Base-by-base conservation (phyloP, 1,139 yeast species). In the Trichomonascaceae sp. region DNA sequence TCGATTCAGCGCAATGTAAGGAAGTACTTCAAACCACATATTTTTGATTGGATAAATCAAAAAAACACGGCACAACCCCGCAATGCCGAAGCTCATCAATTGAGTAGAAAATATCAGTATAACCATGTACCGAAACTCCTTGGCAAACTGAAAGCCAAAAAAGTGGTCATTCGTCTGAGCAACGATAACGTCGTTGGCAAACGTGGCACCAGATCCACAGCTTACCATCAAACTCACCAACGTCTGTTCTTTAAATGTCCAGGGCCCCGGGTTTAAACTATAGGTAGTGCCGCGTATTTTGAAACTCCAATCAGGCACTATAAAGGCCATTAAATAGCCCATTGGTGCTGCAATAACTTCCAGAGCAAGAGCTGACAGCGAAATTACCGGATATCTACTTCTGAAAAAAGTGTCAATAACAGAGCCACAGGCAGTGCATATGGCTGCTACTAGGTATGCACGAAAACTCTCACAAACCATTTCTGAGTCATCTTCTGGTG, bases 171-270 rank as follows among this genome's bases (percentile, higher is more conserved):
- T 57, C 53, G 61, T 59, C 67, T 60, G 71, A 49, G 63, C 60
- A 19, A 62, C 51, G 50, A 70, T 60, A 24, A 68, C 54, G 54
- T 67, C 63, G 49, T 63, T 58, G 43, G 65, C 78, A 56, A 78
- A 78, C 30, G 79, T 72, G 45, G 73, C 66, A 22, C 74, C 74
- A 48, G 73, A 69, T 9, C 78, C 66, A 45, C 74, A 73, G 43
- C 76, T 69, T 58, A 75, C 74, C 58, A 77, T 70, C 38, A 78
- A 53, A 1, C 85, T 79, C 1, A 82, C 72, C 57, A 82, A 71
- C 83, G 82, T 81, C 71, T 85, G 89, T 64, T 85, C 93, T 66
- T 85, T 85, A 62, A 73, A 76, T 2, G 46, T 73, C 87, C 88
- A 86, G 5, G 83, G 83, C 8, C 85, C 85, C 1, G 84, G 83